Evolutionary conservation across 768 basidiomycete genomes (phyloP).

Genomic region (Gymnopilus dilepis): DNA sequence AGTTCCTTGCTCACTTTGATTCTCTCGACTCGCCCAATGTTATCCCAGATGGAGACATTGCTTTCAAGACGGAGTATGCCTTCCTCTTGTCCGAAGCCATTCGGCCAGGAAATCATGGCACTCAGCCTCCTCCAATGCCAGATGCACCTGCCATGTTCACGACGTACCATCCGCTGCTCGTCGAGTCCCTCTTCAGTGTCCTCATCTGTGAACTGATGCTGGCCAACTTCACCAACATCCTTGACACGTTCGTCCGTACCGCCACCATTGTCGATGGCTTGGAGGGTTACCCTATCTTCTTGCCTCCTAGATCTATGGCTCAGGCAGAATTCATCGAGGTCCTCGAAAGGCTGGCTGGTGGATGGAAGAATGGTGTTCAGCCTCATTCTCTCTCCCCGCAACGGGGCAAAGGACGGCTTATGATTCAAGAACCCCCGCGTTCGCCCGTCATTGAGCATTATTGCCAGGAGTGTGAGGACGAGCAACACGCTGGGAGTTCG

Average conservation of each 20-base stretch:
- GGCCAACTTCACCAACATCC: constrained; percentile 68
- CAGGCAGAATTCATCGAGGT: constrained; percentile 91
- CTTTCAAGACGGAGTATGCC: constrained; percentile 65
- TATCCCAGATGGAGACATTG: constrained; percentile 47
- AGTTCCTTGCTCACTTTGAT: constrained; percentile 84
- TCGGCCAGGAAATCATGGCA: constrained; percentile 61
- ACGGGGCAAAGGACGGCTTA: constrained; percentile 46
- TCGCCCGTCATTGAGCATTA: constrained; percentile 19
- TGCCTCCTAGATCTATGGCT: constrained; percentile 86
- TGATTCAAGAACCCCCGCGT: constrained; percentile 48
- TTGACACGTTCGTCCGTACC: constrained; percentile 69
- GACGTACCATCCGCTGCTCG: constrained; percentile 88
- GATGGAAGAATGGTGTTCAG: constrained; percentile 73
- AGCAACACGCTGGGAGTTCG: constrained; percentile 17
- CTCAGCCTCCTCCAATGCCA: constrained; percentile 37
- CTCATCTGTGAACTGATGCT: constrained; percentile 79
- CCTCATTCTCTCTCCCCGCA: constrained; percentile 54
- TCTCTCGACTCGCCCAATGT: constrained; percentile 55
- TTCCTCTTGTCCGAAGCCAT: constrained; percentile 69
- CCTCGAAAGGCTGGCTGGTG: constrained; percentile 77
- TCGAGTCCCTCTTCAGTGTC: constrained; percentile 85
- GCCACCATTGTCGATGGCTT: constrained; percentile 78
- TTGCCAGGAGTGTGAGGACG: constrained; percentile 19
- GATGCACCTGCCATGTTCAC: constrained; percentile 72
- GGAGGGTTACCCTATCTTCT: constrained; percentile 88